Evolutionary conservation across 768 basidiomycete genomes (phyloP).

Genomic region (Lepiota subincarnata): DNA sequence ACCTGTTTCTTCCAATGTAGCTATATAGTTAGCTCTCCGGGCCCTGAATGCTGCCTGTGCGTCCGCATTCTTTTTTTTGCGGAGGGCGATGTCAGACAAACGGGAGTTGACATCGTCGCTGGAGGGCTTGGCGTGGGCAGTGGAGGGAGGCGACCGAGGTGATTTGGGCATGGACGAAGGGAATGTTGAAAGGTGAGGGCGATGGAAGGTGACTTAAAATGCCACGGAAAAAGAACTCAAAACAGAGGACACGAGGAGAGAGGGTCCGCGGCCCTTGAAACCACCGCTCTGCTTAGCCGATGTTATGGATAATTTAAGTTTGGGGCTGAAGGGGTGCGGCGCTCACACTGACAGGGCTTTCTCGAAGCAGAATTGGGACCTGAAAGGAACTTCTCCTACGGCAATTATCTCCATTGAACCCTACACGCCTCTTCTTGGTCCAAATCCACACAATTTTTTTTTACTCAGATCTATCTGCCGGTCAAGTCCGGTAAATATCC

Average conservation of each 20-base stretch:
- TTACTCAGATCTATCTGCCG: slow-evolving; percentile 19
- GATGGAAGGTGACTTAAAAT: slow-evolving; percentile 47
- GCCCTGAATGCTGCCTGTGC: slow-evolving; percentile 85
- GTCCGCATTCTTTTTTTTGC: slow-evolving; percentile 89
- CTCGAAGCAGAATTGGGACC: slow-evolving; percentile 36
- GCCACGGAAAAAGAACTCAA: slow-evolving; percentile 64
- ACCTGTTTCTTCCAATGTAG: slow-evolving; percentile 83
- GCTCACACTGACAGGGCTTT: slow-evolving; percentile 41
- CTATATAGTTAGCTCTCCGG: slow-evolving; percentile 80
- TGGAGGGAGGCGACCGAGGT: slow-evolving; percentile 24
- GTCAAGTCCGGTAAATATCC: slow-evolving; percentile 16
- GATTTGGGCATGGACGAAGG: slow-evolving; percentile 40
- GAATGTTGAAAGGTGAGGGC: slow-evolving; percentile 24
- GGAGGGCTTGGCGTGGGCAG: slow-evolving; percentile 28
- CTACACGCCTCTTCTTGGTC: slow-evolving; percentile 23
- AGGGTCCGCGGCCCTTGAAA: slow-evolving; percentile 53
- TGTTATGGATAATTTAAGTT: slow-evolving; percentile 49
- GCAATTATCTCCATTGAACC: slow-evolving; percentile 36
- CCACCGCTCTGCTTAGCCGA: slow-evolving; percentile 39
- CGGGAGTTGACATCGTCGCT: slow-evolving; percentile 34
- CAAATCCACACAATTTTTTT: slow-evolving; percentile 24
- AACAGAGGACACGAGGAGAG: slow-evolving; percentile 63
- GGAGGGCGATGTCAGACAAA: slow-evolving; percentile 63
- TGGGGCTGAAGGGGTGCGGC: slow-evolving; percentile 43
- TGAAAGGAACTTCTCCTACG: slow-evolving; percentile 30